These are phyloP conservation scores for Scutellaria baicalensis DNA, from an alignment of 257 asterid genomes.

Conservation along the genomic window DNA sequence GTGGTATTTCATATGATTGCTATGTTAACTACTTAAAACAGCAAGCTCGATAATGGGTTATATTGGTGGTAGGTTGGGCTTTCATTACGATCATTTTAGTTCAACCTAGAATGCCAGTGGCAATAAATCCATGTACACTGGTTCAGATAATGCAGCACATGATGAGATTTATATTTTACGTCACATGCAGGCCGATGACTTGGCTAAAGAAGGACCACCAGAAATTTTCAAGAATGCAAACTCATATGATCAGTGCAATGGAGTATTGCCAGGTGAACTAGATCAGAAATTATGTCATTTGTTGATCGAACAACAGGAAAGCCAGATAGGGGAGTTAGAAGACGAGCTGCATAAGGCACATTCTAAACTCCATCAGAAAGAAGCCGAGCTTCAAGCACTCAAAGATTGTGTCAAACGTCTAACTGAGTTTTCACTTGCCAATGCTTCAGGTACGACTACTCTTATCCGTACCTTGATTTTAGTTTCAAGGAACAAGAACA, in stretches of 20 bases:
- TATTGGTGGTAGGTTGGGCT: slow-evolving; percentile 8
- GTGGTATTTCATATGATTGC: background rate
- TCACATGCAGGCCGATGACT: slow-evolving; percentile 25
- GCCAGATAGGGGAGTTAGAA: slow-evolving; percentile 54
- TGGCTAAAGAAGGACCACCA: slow-evolving; percentile 16
- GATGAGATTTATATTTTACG: background rate
- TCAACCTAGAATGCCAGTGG: background rate
- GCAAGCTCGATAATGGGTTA: background rate
- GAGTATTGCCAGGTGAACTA: slow-evolving; percentile 55
- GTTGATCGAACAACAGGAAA: slow-evolving; percentile 60
- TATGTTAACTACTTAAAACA: background rate
- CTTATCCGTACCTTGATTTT: background rate
- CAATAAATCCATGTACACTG: slow-evolving; percentile 1
- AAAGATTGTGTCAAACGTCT: slow-evolving; percentile 67
- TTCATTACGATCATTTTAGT: slow-evolving; percentile 1
- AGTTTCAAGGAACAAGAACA: slow-evolving; percentile 1
- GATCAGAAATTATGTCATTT: slow-evolving; percentile 50
- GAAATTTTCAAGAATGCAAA: slow-evolving; percentile 15
- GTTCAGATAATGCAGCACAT: background rate
- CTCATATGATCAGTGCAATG: slow-evolving; percentile 16
- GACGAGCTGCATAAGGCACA: slow-evolving; percentile 44
- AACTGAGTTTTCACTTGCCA: slow-evolving; percentile 40
- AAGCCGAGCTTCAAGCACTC: slow-evolving; percentile 69
- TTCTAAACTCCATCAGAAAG: slow-evolving; percentile 56
- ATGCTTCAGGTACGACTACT: slow-evolving; percentile 29